Evolutionary conservation across 2,329 filamentous ascomycete species (phyloP), one percentile per base, ranked within the genome.

Genomic region (Botrytis byssoidea): DNA sequence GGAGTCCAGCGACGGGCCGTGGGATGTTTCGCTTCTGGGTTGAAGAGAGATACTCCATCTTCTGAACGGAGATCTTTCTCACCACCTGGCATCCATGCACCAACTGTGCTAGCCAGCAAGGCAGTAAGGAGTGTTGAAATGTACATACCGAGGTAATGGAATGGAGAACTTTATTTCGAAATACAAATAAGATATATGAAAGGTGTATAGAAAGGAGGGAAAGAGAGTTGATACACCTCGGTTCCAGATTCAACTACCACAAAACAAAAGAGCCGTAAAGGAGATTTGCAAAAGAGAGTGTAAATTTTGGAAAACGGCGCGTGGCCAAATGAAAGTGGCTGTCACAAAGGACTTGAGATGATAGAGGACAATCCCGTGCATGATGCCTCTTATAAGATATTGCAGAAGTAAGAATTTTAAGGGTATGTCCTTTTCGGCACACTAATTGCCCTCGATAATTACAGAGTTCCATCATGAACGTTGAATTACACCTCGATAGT

Each of bases 1-100:
- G 72, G 59, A 37, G 68, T 65, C 67, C 60, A 65, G 20, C 67
- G 72, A 25, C 72, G 72, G 6, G 59, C 48, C 14, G 72, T 71
- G 6, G 67, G 68, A 35, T 74, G 61, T 44, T 71, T 71, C 0
- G 70, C 71, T 32, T 57, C 51, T 2, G 70, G 25, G 25, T 73
- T 59, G 32, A 74, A 74, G 29, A 74, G 59, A 63, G 71, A 72
- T 22, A 60, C 61, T 16, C 71, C 71, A 4, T 68, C 40, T 14
- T 68, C n/a, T 29, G 63, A 59, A 25, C 14, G 48, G 18, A 72
- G 64, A 4, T 72, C 71, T 48, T 68, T 67, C 20, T 60, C 60
- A 22, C 35, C 59, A n/a, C 71, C 71, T 46, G 71, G 71, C 63
- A 72, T 67, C 71, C 71, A 72, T 25, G 71, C 71, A 18, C 48